Conservation (phyloP, 2,329 filamentous ascomycete genomes). For the Colletotrichum shisoi region DNA sequence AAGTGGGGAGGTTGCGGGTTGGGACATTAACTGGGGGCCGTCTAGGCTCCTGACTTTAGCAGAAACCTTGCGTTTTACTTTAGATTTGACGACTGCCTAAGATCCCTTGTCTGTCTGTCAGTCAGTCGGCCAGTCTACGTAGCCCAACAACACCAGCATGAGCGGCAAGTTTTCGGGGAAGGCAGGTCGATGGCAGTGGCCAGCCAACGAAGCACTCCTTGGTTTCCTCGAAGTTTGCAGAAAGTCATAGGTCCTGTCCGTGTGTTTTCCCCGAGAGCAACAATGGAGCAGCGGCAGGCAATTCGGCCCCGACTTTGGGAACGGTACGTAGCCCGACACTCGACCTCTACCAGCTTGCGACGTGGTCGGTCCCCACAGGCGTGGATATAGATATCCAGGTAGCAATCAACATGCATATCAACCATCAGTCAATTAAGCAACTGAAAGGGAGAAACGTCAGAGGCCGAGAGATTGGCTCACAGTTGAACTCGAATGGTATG, state of each 20-base stretch:
- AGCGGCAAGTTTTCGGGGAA: not conserved
- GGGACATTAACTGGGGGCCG: not conserved
- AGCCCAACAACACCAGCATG: not conserved
- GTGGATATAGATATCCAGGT: not conserved
- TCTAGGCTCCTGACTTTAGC: not conserved
- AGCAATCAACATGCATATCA: not conserved
- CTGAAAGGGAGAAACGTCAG: not conserved
- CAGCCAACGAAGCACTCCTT: not conserved
- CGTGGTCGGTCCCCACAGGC: no score
- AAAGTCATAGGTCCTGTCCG: not conserved
- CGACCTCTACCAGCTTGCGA: not conserved
- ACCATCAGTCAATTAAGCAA: not conserved
- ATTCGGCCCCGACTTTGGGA: not conserved
- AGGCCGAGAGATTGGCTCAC: not conserved
- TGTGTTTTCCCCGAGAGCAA: not conserved
- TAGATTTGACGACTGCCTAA: conserved; percentile 16
- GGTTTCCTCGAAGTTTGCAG: not conserved
- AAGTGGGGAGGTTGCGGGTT: not conserved
- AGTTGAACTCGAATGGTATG: not conserved
- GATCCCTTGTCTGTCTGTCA: not conserved
- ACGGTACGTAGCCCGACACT: no score
- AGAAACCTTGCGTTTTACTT: not conserved
- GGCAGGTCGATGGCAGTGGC: not conserved
- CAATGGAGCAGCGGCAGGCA: conserved; percentile 2
- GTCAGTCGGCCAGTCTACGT: not conserved